Percentiles rank a stretch among this genome's conserved stretches.
Evolutionary conservation across 768 basidiomycete genomes (phyloP).

Genomic region (Mycena sanguinolenta): DNA sequence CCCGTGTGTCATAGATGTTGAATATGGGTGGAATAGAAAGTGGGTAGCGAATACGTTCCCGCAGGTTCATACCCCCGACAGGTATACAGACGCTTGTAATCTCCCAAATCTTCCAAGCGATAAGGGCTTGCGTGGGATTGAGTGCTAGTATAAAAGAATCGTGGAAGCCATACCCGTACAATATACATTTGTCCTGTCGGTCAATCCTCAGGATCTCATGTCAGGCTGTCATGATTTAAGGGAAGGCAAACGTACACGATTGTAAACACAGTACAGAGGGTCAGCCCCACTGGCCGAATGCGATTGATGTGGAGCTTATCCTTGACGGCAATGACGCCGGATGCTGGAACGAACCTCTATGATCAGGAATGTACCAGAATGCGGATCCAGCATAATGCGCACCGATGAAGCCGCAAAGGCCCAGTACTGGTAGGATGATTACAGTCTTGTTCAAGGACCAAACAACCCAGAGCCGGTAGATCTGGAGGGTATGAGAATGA

Average conservation of each 20-base stretch:
- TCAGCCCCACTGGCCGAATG: not conserved
- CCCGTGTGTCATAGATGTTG: too few species aligned
- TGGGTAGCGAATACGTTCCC: slow-evolving; percentile 5
- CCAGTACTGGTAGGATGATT: slow-evolving; percentile 4
- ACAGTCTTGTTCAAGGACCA: slow-evolving; percentile 15
- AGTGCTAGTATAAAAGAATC: not conserved
- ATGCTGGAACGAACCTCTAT: not conserved
- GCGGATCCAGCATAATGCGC: not conserved
- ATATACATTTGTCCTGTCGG: slow-evolving; percentile 16
- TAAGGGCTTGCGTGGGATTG: slow-evolving; percentile 1
- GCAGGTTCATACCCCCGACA: slow-evolving; percentile 12
- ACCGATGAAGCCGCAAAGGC: slow-evolving; percentile 9
- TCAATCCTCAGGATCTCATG: not conserved
- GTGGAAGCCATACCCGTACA: slow-evolving; percentile 6
- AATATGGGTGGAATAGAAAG: too few species aligned
- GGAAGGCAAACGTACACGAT: slow-evolving; percentile 8
- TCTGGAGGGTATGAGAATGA: slow-evolving; percentile 1
- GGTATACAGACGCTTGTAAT: not conserved
- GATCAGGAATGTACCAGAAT: not conserved
- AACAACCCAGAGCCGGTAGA: slow-evolving; percentile 18
- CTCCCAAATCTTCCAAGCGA: slow-evolving; percentile 8
- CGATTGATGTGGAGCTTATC: not conserved
- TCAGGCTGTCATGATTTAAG: slow-evolving; percentile 2
- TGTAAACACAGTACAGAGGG: slow-evolving; percentile 4
- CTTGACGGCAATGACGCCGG: slow-evolving; percentile 4